Evolutionary conservation across 2,329 filamentous ascomycete genomes (phyloP).

Genomic region (Coniochaeta hoffmannii): DNA sequence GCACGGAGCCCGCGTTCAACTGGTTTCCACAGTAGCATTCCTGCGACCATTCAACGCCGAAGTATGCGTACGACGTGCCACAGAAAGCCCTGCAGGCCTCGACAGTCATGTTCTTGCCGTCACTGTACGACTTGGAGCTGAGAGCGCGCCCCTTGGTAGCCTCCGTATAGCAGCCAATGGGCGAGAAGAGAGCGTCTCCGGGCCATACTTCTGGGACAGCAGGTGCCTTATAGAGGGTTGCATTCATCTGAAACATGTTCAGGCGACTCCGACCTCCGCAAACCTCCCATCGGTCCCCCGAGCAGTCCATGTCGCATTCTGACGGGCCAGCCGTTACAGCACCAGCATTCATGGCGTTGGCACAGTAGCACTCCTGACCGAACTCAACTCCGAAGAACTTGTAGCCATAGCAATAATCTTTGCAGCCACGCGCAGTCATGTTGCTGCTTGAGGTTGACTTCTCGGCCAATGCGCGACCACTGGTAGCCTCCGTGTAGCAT

Average conservation of each 20-base stretch:
- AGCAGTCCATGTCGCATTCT: constrained; percentile 11
- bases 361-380: constrained; percentile 6
- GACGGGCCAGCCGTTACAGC: constrained; percentile 3
- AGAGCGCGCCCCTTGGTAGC: constrained; percentile 11
- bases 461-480: constrained; percentile 7
- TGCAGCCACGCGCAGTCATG: constrained; percentile 10
- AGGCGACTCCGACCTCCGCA: constrained; percentile 12
- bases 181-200: constrained; percentile 7
- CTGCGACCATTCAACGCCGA: constrained; percentile 14
- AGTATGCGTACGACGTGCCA: constrained; percentile 10
- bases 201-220: constrained; percentile 7
- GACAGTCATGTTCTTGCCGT: constrained; percentile 8
- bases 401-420: constrained; percentile 10
- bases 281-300: constrained; percentile 9
- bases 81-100: constrained; percentile 13
- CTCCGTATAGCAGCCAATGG: constrained; percentile 13
- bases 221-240: constrained; percentile 10
- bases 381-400: constrained; percentile 6
- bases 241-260: constrained; percentile 11
- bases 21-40: constrained; percentile 17
- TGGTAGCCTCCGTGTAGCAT: constrained; percentile 12
- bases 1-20: constrained; percentile 3
- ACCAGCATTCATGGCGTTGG: constrained; percentile 6
- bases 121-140: constrained; percentile 4
- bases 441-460: constrained; percentile 6